Evolutionary conservation across 495 filamentous ascomycete genomes (phyloP), one percentile per base, ranked within the genome.

Genomic region (Astrocystis sublimbata): DNA sequence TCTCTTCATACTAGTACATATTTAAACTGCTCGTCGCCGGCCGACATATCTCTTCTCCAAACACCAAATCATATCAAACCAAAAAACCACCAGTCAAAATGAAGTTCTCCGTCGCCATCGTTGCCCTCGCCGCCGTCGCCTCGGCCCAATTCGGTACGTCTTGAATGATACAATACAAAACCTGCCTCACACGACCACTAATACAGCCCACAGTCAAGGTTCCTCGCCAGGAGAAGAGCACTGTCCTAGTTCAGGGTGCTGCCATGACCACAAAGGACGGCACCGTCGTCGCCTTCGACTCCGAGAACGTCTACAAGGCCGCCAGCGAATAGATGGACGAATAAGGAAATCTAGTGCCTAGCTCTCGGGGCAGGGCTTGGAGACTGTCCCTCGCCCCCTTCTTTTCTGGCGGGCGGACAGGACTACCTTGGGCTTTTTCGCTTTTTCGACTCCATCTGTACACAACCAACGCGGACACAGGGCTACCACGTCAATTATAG

Each of bases 81-180:
- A 55, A n/a, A n/a, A 35, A 64, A 67, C 55, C 66, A 59, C 54
- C 60, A 67, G 71, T 73, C 77, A 82, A 74, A 63, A 84, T 84
- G 81, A 79, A 84, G 78, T 78, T 78, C 75, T 73, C 75, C 28
- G 24, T 78, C 64, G 61, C 74, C 67, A 53, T 83, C 62, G 61
- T 83, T 70, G 72, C 80, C 53, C 69, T 83, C 60, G 75, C 78
- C 69, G 65, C 71, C 58, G 54, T 79, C 68, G 78, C 76, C 64
- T 64, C 78, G 68, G 80, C 78, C 51, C 70, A 69, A 46, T 74
- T 78, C 40, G 54, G 67, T 64, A 68, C 41, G 68, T 8, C n/a
- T 49, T n/a, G n/a, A n/a, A 49, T 60, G 41, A 30, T 9, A 17
- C 28, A 3, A 42, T 40, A 19, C 9, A 30, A 13, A 12, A 6